Base-by-base conservation (phyloP, 1,139 yeast species). In the Yamadazyma diospyri region DNA sequence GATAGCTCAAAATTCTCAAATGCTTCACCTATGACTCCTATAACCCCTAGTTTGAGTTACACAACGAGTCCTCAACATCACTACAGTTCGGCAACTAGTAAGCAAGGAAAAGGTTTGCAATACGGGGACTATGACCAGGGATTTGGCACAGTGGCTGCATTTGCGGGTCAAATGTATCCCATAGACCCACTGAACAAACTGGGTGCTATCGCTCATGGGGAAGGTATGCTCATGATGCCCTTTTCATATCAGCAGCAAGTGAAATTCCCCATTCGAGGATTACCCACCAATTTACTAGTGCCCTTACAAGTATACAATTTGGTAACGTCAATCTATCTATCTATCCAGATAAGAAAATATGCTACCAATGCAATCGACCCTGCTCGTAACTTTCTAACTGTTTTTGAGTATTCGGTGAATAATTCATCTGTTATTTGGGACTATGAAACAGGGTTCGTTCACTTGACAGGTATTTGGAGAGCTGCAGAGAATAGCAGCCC, bases 401-500 rank as follows among this genome's bases (percentile, higher is more conserved):
- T 84, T 5, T 83, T 69, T 50, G 94, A 85, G 55, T 85, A 80
- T 58, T 66, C 60, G 48, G 55, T 85, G 39, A 80, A 80, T 45
- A 73, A 53, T 38, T 74, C 77, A 43, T 76, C 87, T 77, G 73
- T 89, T 38, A 79, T 87, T 41, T 88, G 97, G 97, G 95, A 86
- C 55, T 81, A 82, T 52, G 77, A 74, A 47, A 80, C 94, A 0
- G 96, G 97, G 1, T 82, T 79, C 54, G 96, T 88, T 7, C 95
- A 87, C 53, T 69, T 88, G 37, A 88, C 97, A 0, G 96, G 96
- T 0, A 69, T 88, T 35, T 88, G 97, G 96, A 85, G 88, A 57
- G 72, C 72, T 2, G 81, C 89, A 10, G 68, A 83, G 16, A 26
- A 23, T 11, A 39, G 33, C n/a, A 33, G 33, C 16, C 23, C 27